Conservation (phyloP, 2,329 filamentous ascomycete genomes). For the Xylaria arbuscula region DNA sequence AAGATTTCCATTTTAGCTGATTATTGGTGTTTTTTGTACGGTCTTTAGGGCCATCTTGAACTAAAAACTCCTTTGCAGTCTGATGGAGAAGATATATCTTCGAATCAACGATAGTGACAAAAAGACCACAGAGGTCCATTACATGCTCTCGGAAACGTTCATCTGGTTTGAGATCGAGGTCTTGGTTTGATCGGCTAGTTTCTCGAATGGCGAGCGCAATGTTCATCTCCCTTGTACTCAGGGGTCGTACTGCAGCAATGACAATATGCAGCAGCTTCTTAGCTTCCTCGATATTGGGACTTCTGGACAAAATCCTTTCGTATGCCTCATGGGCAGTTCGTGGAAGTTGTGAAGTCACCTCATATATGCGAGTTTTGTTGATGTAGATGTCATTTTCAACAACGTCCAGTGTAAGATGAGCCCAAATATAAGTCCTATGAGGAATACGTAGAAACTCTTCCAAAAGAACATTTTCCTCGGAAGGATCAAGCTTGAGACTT, state of each 20-base stretch:
- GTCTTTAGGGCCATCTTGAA: conserved; percentile 20
- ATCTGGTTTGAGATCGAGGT: conserved; percentile 7
- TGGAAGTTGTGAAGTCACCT: not conserved
- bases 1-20: too few relatives aligned
- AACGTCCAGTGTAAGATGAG: conserved; percentile 13
- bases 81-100: conserved; percentile 55
- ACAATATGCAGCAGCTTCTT: conserved; percentile 18
- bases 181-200: not conserved
- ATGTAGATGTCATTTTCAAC: not conserved
- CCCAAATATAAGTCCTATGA: conserved; percentile 27
- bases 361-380: not conserved
- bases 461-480: not conserved
- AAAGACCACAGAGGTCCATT: conserved; percentile 51
- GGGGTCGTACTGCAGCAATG: conserved; percentile 9
- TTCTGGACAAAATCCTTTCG: conserved; percentile 18
- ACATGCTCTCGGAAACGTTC: conserved; percentile 40
- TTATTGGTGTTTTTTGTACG: too few relatives aligned
- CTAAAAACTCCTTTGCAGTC: conserved; percentile 54
- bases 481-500: not conserved
- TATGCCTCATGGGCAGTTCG: conserved; percentile 16
- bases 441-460: conserved; percentile 7
- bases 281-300: not conserved
- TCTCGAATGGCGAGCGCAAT: conserved; percentile 6
- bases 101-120: conserved; percentile 50
- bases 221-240: conserved; percentile 14